These are phyloP conservation scores for Neolentinus lepideus DNA, from an alignment of 1,284 basidiomycete genomes.

Conservation along the genomic window DNA sequence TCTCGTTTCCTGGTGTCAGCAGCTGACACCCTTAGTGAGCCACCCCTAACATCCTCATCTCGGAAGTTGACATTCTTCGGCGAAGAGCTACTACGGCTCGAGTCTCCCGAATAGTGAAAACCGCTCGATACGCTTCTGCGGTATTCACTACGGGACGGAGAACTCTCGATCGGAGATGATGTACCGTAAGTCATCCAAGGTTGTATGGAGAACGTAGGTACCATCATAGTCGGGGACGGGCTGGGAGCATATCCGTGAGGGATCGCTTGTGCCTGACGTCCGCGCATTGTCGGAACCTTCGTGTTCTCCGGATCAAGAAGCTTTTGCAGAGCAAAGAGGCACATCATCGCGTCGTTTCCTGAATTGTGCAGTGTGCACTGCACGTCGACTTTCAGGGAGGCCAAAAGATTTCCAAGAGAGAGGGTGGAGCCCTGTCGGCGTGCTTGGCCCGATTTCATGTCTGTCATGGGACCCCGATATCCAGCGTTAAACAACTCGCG, in stretches of 20 bases:
- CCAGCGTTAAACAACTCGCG: constrained; percentile 50
- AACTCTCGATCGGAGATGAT: not conserved
- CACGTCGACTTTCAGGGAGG: constrained; percentile 37
- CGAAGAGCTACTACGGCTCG: not conserved
- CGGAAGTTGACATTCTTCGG: not conserved
- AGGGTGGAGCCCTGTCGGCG: constrained; percentile 43
- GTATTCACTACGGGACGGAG: not conserved
- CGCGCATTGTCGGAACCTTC: constrained; percentile 12
- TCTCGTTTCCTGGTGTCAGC: not conserved
- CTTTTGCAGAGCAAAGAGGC: constrained; percentile 55
- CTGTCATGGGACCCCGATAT: constrained; percentile 49
- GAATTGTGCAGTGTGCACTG: constrained; percentile 51
- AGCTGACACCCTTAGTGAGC: not conserved
- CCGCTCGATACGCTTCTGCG: not conserved
- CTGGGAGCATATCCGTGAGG: constrained; percentile 8
- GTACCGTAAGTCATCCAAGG: not conserved
- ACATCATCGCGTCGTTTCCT: constrained; percentile 66
- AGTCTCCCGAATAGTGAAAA: not conserved
- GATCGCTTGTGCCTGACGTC: constrained; percentile 9
- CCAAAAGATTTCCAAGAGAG: constrained; percentile 47
- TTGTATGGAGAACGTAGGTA: not conserved
- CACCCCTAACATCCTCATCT: not conserved
- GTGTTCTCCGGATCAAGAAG: constrained; percentile 45
- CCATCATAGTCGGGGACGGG: not conserved
- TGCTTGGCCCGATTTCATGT: constrained; percentile 42